Base-by-base conservation (phyloP, 495 filamentous ascomycete genomes). In the Neohortaea acidophila region DNA sequence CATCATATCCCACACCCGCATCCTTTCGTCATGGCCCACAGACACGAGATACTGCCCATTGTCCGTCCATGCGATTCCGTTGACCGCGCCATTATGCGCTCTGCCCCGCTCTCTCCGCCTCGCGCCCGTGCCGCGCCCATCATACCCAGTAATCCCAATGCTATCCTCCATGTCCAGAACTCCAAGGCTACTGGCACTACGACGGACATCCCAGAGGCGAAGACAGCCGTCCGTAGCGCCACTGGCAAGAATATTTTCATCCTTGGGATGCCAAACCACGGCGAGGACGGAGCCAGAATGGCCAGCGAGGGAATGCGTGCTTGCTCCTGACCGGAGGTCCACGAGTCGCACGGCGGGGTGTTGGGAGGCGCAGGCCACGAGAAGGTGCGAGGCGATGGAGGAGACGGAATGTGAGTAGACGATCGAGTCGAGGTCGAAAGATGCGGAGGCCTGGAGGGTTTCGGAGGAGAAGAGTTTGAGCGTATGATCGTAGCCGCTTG, bases 301-400 rank as follows among this genome's bases (percentile, higher is more conserved):
- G 6, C 83, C 79, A 7, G 77, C 66, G 3, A 94, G 65, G 2
- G 77, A 75, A 48, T 94, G 87, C 2, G 80, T 77, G 27, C 66
- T 70, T 17, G 80, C 61, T 1, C 84, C 82, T 2, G 83, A 79
- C 21, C 78, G 73, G 10, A 94, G 61, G 53, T 94, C 86, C 2
- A 93, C 72, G 10, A 94, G 65, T 17, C 83, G 76, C 1, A 91
- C 76, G 2, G 75, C 65, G 10, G 78, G 77, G 45, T 84, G 79
- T 34, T 85, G 81, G 1, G 84, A 89, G 3, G 73, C 82, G 44
- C 81, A 84, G 8, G 86, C 84, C 15, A 93, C 75, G 15, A 92
- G 68, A 2, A 91, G 62, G 19, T 72, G 85, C 42, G 56, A 67
- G 30, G 62, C 80, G 44, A 74, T 78, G 33, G 80, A 75, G 0